Evolutionary conservation across 257 asterid species (phyloP).

Genomic region (Solanum phureja): DNA sequence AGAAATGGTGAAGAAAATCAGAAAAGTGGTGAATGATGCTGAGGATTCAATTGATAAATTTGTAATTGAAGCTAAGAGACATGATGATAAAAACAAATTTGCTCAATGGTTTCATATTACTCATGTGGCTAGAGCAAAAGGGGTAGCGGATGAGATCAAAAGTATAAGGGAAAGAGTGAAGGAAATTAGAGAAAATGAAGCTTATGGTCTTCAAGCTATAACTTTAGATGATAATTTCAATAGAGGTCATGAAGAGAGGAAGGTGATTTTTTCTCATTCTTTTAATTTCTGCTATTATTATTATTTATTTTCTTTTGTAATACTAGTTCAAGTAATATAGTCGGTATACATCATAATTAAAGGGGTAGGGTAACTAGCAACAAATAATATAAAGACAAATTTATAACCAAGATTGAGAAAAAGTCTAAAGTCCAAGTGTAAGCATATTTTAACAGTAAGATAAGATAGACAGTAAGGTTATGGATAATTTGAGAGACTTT

Average conservation of each 20-base stretch:
- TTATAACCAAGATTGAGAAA: background rate
- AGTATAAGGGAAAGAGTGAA: background rate
- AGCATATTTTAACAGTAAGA: background rate
- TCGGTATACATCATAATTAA: no score
- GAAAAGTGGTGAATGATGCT: background rate
- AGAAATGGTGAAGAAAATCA: background rate
- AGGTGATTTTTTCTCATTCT: background rate
- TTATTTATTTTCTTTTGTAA: no score
- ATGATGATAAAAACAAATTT: background rate
- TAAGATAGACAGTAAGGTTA: background rate
- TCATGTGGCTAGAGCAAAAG: background rate
- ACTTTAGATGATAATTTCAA: background rate
- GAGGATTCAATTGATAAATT: background rate
- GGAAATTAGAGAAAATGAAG: background rate
- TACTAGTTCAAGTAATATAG: background rate
- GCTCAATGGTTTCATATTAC: background rate
- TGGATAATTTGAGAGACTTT: no score
- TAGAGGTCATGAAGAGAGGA: background rate
- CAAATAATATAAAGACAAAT: background rate
- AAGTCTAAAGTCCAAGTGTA: background rate
- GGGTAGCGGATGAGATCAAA: background rate
- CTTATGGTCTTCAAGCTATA: background rate
- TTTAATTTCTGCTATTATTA: background rate
- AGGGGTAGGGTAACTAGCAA: background rate
- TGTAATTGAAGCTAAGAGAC: background rate